Percentiles rank a stretch among this genome's conserved stretches.
These are phyloP conservation scores for Ascocoryne sarcoides DNA, from an alignment of 2,329 filamentous ascomycete genomes.

Conservation along the genomic window DNA sequence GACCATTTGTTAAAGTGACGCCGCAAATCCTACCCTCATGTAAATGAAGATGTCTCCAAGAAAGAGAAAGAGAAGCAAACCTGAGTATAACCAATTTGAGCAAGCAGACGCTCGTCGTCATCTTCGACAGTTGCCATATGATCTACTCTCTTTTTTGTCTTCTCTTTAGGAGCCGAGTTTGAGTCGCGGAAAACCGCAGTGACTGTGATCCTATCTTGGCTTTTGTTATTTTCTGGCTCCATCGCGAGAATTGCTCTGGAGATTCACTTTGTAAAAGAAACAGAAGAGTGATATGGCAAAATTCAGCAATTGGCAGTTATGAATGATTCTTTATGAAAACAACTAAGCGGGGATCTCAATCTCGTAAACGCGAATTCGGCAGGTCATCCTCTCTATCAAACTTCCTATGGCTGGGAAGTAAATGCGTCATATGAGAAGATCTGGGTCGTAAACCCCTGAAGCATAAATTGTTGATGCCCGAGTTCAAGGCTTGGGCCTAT, in stretches of 20 bases:
- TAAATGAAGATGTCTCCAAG: background rate
- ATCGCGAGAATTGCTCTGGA: constrained; percentile 5
- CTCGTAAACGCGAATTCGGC: background rate
- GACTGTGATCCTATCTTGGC: background rate
- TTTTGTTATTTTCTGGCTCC: constrained; percentile 10
- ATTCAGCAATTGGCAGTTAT: background rate
- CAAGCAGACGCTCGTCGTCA: constrained; percentile 51
- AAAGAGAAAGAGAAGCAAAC: constrained; percentile 30
- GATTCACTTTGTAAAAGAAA: background rate
- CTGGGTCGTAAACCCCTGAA: background rate
- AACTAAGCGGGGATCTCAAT: background rate
- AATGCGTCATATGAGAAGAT: background rate
- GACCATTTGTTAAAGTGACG: constrained; percentile 60
- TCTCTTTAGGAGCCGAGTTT: background rate
- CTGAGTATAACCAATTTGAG: constrained; percentile 54
- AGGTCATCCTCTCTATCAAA: background rate
- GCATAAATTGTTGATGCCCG: background rate
- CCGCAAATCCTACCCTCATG: constrained; percentile 41
- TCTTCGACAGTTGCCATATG: constrained; percentile 43
- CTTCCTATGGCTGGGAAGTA: background rate
- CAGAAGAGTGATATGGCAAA: background rate
- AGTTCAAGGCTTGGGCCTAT: background rate
- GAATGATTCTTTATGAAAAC: background rate
- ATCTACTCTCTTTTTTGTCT: background rate
- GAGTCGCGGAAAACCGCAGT: background rate